These are phyloP conservation scores for Salix exigua DNA, from an alignment of 345 rosid species.

Conservation along the genomic window DNA sequence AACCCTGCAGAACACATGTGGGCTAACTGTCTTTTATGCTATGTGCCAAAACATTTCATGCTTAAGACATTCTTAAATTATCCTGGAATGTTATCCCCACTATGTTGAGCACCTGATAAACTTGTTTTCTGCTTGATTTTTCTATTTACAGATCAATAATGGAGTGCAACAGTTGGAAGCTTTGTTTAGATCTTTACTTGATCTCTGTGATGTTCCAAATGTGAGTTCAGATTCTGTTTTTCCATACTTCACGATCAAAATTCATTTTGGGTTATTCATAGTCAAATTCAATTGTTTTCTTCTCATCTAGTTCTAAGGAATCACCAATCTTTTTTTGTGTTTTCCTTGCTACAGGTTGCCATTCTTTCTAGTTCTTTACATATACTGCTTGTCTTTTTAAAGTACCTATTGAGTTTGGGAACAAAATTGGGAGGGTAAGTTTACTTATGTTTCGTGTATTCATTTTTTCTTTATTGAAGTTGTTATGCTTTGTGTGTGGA, in stretches of 20 bases:
- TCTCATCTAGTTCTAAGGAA: slow-evolving; percentile 8
- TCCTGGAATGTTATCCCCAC: neutral
- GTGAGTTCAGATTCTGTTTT: slow-evolving; percentile 38
- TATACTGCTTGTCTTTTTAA: slow-evolving; percentile 54
- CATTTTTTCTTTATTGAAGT: neutral
- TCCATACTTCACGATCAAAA: neutral
- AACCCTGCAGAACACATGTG: neutral
- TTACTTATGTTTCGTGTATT: neutral
- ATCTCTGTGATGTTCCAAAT: slow-evolving; percentile 55
- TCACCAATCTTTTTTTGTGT: neutral
- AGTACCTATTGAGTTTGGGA: slow-evolving; percentile 49
- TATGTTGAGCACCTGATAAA: slow-evolving; percentile 1
- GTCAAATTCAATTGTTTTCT: slow-evolving; percentile 1
- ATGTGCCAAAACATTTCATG: neutral
- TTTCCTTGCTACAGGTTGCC: slow-evolving; percentile 44
- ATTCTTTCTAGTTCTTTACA: slow-evolving; percentile 56
- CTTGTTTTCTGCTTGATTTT: slow-evolving; percentile 8
- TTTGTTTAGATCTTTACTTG: slow-evolving; percentile 61
- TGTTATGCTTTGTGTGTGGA: neutral
- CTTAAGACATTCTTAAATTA: neutral
- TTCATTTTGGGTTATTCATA: neutral
- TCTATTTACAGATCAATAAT: slow-evolving; percentile 49
- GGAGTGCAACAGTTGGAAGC: slow-evolving; percentile 59
- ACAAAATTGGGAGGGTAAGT: slow-evolving; percentile 55
- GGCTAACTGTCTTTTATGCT: neutral